phyloP scores from a whole-genome alignment of 106 monocot genomes.

The Apostasia shenzhenica region DNA sequence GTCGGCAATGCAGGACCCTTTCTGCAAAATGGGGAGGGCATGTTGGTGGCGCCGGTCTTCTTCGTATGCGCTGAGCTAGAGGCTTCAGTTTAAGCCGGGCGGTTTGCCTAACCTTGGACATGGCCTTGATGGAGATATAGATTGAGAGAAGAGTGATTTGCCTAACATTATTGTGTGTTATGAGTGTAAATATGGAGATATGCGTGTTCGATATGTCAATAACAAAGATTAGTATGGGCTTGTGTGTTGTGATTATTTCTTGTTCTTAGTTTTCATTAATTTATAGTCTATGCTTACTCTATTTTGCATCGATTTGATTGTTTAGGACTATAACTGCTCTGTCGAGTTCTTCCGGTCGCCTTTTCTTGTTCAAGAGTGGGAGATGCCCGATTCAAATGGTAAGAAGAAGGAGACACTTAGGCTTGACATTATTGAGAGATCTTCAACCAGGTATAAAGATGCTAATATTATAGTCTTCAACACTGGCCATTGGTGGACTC shows the following conservation, averaged over 20 bases:
- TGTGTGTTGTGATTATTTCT: neutral
- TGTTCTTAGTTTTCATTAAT: neutral
- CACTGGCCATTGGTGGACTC: constrained; percentile 96
- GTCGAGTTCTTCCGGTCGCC: constrained; percentile 92
- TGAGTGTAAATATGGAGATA: neutral
- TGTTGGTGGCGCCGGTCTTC: too few relatives aligned
- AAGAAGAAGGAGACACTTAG: constrained; percentile 70
- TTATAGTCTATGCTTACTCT: neutral
- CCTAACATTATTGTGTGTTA: neutral
- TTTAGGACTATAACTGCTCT: constrained; percentile 64
- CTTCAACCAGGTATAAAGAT: constrained; percentile 65
- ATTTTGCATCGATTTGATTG: neutral
- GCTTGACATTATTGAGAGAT: constrained; percentile 66
- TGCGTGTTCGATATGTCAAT: too few relatives aligned
- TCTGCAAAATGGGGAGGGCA: too few relatives aligned
- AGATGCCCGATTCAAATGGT: constrained; percentile 41
- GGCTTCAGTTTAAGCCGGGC: too few relatives aligned
- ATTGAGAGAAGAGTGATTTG: neutral
- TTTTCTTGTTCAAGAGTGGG: constrained; percentile 93
- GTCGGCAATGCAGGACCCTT: too few relatives aligned
- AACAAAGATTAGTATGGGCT: too few relatives aligned
- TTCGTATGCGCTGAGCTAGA: too few relatives aligned
- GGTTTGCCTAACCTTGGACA: too few relatives aligned
- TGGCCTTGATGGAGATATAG: too few relatives aligned
- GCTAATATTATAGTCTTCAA: constrained; percentile 79